phyloP scores from a whole-genome alignment of 1,284 basidiomycete species.

The Inonotus obliquus region DNA sequence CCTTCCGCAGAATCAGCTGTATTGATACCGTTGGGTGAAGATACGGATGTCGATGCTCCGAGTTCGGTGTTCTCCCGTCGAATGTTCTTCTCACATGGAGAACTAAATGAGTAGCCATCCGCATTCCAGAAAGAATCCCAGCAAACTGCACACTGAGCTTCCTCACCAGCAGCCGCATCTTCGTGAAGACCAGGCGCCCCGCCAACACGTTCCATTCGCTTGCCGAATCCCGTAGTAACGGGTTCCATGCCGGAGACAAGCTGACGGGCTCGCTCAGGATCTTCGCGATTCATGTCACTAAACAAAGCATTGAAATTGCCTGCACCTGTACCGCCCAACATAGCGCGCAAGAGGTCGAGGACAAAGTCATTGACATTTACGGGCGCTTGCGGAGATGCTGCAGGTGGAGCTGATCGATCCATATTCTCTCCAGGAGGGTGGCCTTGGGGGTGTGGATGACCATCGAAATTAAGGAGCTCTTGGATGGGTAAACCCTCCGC shows the following conservation, averaged over 20 bases:
- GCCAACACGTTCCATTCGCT: slow-evolving; percentile 56
- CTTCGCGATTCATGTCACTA: slow-evolving; percentile 46
- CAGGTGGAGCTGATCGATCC: neutral
- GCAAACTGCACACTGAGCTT: slow-evolving; percentile 65
- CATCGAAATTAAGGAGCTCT: neutral
- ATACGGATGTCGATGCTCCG: neutral
- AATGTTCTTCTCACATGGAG: slow-evolving; percentile 18
- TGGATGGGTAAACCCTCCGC: neutral
- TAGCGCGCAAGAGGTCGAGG: neutral
- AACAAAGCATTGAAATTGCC: slow-evolving; percentile 19
- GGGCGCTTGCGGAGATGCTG: neutral
- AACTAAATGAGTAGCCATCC: slow-evolving; percentile 38
- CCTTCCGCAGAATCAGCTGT: no score
- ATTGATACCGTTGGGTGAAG: no score
- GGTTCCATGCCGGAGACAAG: slow-evolving; percentile 60
- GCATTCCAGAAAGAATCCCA: slow-evolving; percentile 61
- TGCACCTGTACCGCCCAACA: neutral
- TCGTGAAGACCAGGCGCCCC: slow-evolving; percentile 35
- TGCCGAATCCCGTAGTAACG: slow-evolving; percentile 61
- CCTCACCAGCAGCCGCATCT: slow-evolving; percentile 35
- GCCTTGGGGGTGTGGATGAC: neutral
- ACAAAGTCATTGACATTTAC: neutral
- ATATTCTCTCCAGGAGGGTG: neutral
- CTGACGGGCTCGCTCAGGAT: slow-evolving; percentile 57
- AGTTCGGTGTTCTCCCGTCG: slow-evolving; percentile 21